Evolutionary conservation across 371 early-diverging fungal genomes (phyloP).

Genomic region (Nematocida sp.): DNA sequence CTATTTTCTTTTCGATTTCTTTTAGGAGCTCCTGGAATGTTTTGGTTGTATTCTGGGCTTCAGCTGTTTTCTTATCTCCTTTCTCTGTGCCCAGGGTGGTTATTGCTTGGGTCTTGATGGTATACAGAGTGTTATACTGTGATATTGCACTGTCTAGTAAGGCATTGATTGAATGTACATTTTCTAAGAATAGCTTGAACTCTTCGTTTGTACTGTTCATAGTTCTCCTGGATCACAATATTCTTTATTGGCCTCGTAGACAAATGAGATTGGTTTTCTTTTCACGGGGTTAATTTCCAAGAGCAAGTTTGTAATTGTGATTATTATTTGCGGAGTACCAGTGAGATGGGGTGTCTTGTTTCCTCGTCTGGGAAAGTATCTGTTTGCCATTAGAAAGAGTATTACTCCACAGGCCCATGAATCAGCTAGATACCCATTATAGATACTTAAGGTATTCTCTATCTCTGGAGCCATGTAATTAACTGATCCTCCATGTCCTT

Average conservation of each 20-base stretch:
- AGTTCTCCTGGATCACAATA: neutral
- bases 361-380: slow-evolving; percentile 65
- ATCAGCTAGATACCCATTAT: slow-evolving; percentile 67
- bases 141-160: slow-evolving; percentile 11
- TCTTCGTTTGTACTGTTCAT: neutral
- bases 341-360: neutral
- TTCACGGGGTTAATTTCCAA: slow-evolving; percentile 16
- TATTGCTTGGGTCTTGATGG: neutral
- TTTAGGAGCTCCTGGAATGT: neutral
- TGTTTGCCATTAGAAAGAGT: slow-evolving; percentile 66
- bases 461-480: slow-evolving; percentile 70
- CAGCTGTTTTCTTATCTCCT: neutral
- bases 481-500: slow-evolving; percentile 65
- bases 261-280: slow-evolving; percentile 37
- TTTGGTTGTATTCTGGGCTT: neutral
- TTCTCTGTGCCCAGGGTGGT: neutral
- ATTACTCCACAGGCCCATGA: slow-evolving; percentile 69
- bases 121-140: neutral
- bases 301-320: neutral
- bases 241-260: neutral
- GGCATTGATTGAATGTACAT: slow-evolving; percentile 1
- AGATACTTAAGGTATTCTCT: slow-evolving; percentile 65
- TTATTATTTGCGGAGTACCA: slow-evolving; percentile 4
- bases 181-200: slow-evolving; percentile 7
- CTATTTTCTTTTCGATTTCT: neutral